These are phyloP conservation scores for Nigrospora oryzae DNA, from an alignment of 2,329 filamentous ascomycete genomes.

Conservation along the genomic window DNA sequence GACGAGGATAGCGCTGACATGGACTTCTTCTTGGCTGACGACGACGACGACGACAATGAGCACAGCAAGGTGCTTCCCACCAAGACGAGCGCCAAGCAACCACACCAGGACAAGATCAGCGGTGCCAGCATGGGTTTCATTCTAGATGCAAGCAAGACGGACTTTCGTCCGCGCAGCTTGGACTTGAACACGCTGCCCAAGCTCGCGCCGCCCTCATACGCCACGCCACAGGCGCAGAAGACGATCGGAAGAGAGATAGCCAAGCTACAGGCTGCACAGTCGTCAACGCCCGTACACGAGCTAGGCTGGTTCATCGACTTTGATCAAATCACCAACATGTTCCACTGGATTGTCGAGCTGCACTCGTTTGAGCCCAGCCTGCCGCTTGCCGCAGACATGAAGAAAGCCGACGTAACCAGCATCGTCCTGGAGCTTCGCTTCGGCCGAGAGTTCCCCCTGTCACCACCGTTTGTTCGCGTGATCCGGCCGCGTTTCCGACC, in stretches of 20 bases:
- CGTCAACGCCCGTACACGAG: constrained; percentile 48
- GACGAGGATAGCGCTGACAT: constrained; percentile 32
- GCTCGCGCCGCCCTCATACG: constrained; percentile 58
- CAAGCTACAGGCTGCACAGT: constrained; percentile 56
- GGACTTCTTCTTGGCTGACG: constrained; percentile 26
- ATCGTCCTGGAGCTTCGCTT: constrained; percentile 79
- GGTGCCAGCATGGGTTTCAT: constrained; percentile 1
- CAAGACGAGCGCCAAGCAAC: background rate
- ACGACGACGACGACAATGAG: constrained; percentile 11
- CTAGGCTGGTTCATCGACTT: constrained; percentile 80
- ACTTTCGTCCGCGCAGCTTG: constrained; percentile 60
- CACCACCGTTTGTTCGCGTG: constrained; percentile 78
- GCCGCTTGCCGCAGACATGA: constrained; percentile 70
- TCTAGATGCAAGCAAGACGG: constrained; percentile 15
- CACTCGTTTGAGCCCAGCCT: constrained; percentile 68
- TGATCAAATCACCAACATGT: constrained; percentile 60
- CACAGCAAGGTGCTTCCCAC: too few species aligned
- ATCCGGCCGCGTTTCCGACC: constrained; percentile 71
- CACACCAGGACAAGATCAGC: background rate
- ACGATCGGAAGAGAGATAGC: constrained; percentile 57
- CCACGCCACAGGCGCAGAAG: constrained; percentile 51
- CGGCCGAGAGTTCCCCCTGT: constrained; percentile 64
- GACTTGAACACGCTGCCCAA: constrained; percentile 53
- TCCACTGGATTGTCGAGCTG: constrained; percentile 86
- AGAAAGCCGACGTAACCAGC: constrained; percentile 48